Conservation (phyloP, 108 stramenopile genomes). For the Aurantiochytrium sp. region DNA sequence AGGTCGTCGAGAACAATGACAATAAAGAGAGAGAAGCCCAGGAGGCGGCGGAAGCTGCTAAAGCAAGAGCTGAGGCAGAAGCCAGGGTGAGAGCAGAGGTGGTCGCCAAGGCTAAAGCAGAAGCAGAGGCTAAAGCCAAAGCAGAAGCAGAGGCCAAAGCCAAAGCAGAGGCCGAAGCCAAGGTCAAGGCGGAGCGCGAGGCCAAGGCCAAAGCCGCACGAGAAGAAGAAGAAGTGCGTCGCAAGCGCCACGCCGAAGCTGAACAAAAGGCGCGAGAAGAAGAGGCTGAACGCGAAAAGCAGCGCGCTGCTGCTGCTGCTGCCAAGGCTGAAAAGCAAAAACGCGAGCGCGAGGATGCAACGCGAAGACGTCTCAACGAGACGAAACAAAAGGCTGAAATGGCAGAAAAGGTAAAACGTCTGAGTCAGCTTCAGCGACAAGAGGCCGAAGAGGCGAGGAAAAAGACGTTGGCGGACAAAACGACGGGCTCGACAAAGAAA, state of each 20-base stretch:
- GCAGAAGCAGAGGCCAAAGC: not conserved
- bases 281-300: not conserved
- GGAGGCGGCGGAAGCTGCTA: too few species aligned
- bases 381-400: slow-evolving; percentile 3
- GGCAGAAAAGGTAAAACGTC: not conserved
- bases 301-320: not conserved
- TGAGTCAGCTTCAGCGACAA: not conserved
- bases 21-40: too few species aligned
- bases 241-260: not conserved
- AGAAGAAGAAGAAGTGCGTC: not conserved
- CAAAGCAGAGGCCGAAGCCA: not conserved
- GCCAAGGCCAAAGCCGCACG: not conserved
- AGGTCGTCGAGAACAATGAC: not conserved
- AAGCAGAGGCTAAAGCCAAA: not conserved
- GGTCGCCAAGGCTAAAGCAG: not conserved
- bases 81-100: not conserved
- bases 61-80: not conserved
- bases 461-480: not conserved
- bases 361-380: not conserved
- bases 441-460: not conserved
- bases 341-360: not conserved
- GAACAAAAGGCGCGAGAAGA: not conserved
- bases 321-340: not conserved
- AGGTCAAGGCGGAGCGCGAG: not conserved
- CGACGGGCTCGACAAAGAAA: not conserved